Base-by-base conservation (phyloP, 1,284 basidiomycete genomes). In the Xerocomus amazonicus region DNA sequence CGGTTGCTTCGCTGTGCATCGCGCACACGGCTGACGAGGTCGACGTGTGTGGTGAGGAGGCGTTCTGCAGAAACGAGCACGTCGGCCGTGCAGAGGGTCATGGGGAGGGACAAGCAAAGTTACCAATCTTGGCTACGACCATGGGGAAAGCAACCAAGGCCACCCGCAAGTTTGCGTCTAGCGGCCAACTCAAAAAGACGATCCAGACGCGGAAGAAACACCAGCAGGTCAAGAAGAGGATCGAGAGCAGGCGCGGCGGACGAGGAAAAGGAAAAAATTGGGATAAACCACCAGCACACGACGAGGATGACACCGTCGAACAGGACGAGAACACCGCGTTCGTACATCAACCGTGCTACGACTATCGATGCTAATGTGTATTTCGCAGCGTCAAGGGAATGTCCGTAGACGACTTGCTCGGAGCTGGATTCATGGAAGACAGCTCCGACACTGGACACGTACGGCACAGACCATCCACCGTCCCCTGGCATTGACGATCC, bases 111-210 rank as follows among this genome's bases (percentile, higher is more conserved):
- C 45, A 32, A 47, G 37, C 26, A 45, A 43, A 45, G 43, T 44
- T 63, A 38, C 61, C 53, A 48, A 58, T 52, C 47, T 44, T 13
- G 48, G 43, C 27, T 14, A 23, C n/a, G 2, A 31, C 29, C 42
- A 86, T 86, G 84, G 80, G 72, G 19, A 86, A 81, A 59, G 76
- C 80, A 27, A 71, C 77, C 31, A 63, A 63, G 50, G 81, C 89
- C 1, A 87, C 87, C 14, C 84, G 87, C 63, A 93, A 94, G 72
- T 95, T 94, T 59, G 88, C 86, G 9, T 76, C 89, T 3, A 91
- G 88, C 50, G 93, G 93, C 1, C 86, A 90, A 64, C 80, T 97
- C 45, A 90, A 90, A 62, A 87, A 90, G 57, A 82, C 83, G 29
- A 95, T 97, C 51, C 79, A 90, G 60, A 78, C 84, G 6, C 76